Base-by-base conservation (phyloP, 306 rosid species). In the Vicia faba region DNA sequence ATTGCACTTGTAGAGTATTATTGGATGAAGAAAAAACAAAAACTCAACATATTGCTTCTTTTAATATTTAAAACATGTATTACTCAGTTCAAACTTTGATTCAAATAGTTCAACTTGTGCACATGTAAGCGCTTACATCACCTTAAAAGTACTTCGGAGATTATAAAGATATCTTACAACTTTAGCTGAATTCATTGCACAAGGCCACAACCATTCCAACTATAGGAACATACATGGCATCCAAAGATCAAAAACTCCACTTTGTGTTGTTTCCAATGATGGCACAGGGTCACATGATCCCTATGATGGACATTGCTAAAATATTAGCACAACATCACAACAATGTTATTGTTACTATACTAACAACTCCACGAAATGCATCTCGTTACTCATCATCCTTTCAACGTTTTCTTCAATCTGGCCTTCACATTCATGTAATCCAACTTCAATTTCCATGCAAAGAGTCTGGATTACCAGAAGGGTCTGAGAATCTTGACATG, bases 231-330 rank as follows among this genome's bases (percentile, higher is more conserved):
- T 84, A 39, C 66, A 84, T 84, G 88, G 78, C 58, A 61, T 77
- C 78, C 15, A 20, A 68, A 61, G 59, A 23, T 20, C 23, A 20
- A 1, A 82, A 72, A 38, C 82, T 80, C 26, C 96, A 91, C 80
- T 82, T 85, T 14, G 88, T 88, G 1, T 29, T 91, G 5, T 59
- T 88, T 49, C 96, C 97, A 2, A 69, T 86, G 15, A 83, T 91
- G 96, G 96, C 97, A 8, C 96, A 83, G 77, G 96, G 96, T 64
- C 97, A 91, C 55, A 86, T 90, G 95, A 87, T 82, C 28, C 97
- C 97, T 3, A 82, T 90, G 97, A 81, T 87, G 51, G 97, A 88
- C 79, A 76, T 88, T 46, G 96, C 89, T 11, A 83, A 77, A 53
- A 71, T 88, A 29, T 78, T 91, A 2, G 73, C 82, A 4, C 70